These are phyloP conservation scores for Ceratocystis alfenasii DNA, from an alignment of 2,329 filamentous ascomycete species.

Conservation along the genomic window DNA sequence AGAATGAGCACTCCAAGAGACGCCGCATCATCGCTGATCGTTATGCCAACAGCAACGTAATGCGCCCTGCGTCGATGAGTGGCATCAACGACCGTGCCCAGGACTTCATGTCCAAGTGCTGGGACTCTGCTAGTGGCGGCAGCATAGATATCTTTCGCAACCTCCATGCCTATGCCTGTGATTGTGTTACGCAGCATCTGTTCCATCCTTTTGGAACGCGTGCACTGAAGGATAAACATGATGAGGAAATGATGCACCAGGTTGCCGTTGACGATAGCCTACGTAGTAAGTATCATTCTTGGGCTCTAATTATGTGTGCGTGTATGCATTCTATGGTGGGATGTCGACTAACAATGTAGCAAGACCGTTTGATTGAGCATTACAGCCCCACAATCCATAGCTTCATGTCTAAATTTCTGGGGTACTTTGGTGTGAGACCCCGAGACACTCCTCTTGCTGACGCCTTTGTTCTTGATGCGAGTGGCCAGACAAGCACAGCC, in stretches of 20 bases:
- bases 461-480: constrained; percentile 44
- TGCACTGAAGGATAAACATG: constrained; percentile 42
- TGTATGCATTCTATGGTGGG: not conserved
- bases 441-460: constrained; percentile 48
- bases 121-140: constrained; percentile 31
- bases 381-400: constrained; percentile 44
- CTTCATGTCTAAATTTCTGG: constrained; percentile 35
- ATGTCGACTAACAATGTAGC: not conserved
- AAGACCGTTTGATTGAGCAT: constrained; percentile 50
- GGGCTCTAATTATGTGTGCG: not conserved
- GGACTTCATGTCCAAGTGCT: constrained; percentile 44
- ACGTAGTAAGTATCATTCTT: constrained; percentile 40
- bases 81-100: constrained; percentile 47
- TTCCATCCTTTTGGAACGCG: constrained; percentile 54
- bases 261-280: constrained; percentile 56
- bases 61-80: constrained; percentile 42
- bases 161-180: constrained; percentile 56
- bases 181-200: constrained; percentile 57
- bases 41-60: constrained; percentile 57
- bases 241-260: constrained; percentile 56
- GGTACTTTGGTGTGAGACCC: constrained; percentile 39
- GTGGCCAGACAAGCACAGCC: constrained; percentile 35
- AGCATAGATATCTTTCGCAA: constrained; percentile 51
- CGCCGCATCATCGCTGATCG: constrained; percentile 53
- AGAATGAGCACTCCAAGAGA: constrained; percentile 49